A percentile compares a stretch with the other conserved stretches of the same genome.
Evolutionary conservation across 1,139 yeast genomes (phyloP).

Genomic region (Pichia sp.): DNA sequence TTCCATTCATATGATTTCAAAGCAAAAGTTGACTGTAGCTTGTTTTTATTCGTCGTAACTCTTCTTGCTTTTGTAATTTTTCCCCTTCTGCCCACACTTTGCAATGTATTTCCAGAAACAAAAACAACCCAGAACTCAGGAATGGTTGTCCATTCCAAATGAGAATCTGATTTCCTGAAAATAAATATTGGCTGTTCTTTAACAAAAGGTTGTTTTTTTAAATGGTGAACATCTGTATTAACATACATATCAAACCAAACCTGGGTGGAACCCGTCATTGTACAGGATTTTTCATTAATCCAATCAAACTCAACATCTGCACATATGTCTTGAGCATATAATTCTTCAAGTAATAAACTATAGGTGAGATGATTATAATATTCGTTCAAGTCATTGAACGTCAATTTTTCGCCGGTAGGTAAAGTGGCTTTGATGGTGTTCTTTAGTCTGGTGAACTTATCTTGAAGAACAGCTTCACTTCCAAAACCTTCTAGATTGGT

Average conservation of each 20-base stretch:
- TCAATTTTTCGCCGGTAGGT: constrained; percentile 31
- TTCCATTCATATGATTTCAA: constrained; percentile 54
- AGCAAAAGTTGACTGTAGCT: constrained; percentile 21
- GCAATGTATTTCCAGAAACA: constrained; percentile 29
- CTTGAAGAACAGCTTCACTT: constrained; percentile 12
- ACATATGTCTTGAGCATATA: constrained; percentile 36
- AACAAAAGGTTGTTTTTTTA: constrained; percentile 40
- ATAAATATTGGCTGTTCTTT: constrained; percentile 39
- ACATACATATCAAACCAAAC: constrained; percentile 21
- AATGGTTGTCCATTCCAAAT: constrained; percentile 26
- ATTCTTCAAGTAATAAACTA: constrained; percentile 56
- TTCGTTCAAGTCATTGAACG: constrained; percentile 40
- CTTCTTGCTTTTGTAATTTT: constrained; percentile 6
- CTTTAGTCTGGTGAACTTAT: constrained; percentile 12
- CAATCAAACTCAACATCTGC: constrained; percentile 40
- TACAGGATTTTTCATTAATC: constrained; percentile 28
- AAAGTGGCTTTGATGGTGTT: constrained; percentile 15
- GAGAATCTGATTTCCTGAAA: constrained; percentile 25
- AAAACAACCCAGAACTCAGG: constrained; percentile 42
- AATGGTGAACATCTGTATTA: constrained; percentile 29
- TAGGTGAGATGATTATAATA: constrained; percentile 54
- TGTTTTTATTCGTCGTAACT: constrained; percentile 8
- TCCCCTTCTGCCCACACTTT: constrained; percentile 17
- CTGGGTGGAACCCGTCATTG: constrained; percentile 25
- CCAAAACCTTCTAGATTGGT: not conserved